Percentiles rank a stretch among this genome's conserved stretches.
Conservation (phyloP, 192 early-diverging fungal species). For the Backusella luteola region DNA sequence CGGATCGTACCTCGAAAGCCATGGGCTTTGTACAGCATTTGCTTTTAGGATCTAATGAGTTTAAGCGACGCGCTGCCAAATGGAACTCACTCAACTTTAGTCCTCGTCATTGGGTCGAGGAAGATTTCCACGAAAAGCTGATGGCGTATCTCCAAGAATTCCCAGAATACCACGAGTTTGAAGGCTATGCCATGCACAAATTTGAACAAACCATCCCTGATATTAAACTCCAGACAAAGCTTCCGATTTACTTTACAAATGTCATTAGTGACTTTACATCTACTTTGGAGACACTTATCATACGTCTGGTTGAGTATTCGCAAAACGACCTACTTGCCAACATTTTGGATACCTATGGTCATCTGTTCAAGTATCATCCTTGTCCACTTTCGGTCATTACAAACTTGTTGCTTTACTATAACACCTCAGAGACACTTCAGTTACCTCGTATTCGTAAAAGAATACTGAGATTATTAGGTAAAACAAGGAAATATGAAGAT, state of each 20-base stretch:
- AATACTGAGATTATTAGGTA: constrained; percentile 59
- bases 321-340: constrained; percentile 55
- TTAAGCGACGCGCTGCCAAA: constrained; percentile 52
- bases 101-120: constrained; percentile 70
- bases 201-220: constrained; percentile 52
- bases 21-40: constrained; percentile 51
- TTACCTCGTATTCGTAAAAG: constrained; percentile 53
- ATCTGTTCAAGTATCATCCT: constrained; percentile 63
- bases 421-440: constrained; percentile 58
- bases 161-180: constrained; percentile 76
- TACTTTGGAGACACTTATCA: constrained; percentile 64
- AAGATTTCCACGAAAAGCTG: constrained; percentile 63
- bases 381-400: constrained; percentile 68
- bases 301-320: constrained; percentile 64
- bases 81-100: constrained; percentile 66
- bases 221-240: constrained; percentile 46
- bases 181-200: constrained; percentile 54
- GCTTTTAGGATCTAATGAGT: constrained; percentile 50
- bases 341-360: constrained; percentile 63
- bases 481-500: constrained; percentile 22
- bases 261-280: constrained; percentile 63
- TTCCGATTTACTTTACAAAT: constrained; percentile 75
- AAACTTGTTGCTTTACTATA: constrained; percentile 66
- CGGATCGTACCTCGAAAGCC: constrained; percentile 45
- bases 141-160: constrained; percentile 59